phyloP scores from a whole-genome alignment of 2,329 filamentous ascomycete genomes.

The Orbilia quercus region DNA sequence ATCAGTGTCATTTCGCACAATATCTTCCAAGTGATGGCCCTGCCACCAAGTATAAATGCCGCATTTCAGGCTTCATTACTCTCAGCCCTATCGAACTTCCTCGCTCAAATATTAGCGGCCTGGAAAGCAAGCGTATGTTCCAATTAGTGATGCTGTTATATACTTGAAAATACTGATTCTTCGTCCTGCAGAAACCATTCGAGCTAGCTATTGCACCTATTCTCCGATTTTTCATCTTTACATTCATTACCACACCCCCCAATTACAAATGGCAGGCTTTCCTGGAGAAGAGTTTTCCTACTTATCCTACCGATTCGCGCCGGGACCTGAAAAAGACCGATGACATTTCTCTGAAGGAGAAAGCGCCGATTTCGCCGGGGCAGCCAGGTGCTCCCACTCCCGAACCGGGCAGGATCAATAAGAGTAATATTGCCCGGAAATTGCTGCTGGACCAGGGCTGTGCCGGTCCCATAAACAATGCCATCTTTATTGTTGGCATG shows the following conservation, averaged over 20 bases:
- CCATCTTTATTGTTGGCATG: conserved; percentile 70
- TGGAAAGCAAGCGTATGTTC: conserved; percentile 65
- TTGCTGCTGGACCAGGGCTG: conserved; percentile 71
- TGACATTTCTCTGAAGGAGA: conserved; percentile 44
- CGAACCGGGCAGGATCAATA: conserved; percentile 61
- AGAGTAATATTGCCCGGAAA: conserved; percentile 68
- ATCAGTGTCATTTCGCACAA: conserved; percentile 1
- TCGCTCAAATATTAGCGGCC: conserved; percentile 69
- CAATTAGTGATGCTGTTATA: conserved; percentile 9
- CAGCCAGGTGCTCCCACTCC: conserved; percentile 6
- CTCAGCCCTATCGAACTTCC: conserved; percentile 68
- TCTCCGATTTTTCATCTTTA: conserved; percentile 69
- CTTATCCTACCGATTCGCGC: conserved; percentile 60
- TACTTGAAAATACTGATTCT: conserved; percentile 7
- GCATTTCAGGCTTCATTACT: conserved; percentile 69
- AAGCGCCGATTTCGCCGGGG: conserved; percentile 23
- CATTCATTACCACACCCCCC: conserved; percentile 69
- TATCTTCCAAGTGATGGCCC: conserved; percentile 29
- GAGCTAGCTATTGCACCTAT: conserved; percentile 67
- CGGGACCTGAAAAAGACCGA: conserved; percentile 48
- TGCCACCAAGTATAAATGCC: conserved; percentile 67
- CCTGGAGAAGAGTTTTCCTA: conserved; percentile 69
- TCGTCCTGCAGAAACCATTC: conserved; percentile 63
- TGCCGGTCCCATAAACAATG: conserved; percentile 69
- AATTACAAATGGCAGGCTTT: conserved; percentile 71